Evolutionary conservation across 169 alveolate genomes (phyloP).

Genomic region (Plasmodium malariae): DNA sequence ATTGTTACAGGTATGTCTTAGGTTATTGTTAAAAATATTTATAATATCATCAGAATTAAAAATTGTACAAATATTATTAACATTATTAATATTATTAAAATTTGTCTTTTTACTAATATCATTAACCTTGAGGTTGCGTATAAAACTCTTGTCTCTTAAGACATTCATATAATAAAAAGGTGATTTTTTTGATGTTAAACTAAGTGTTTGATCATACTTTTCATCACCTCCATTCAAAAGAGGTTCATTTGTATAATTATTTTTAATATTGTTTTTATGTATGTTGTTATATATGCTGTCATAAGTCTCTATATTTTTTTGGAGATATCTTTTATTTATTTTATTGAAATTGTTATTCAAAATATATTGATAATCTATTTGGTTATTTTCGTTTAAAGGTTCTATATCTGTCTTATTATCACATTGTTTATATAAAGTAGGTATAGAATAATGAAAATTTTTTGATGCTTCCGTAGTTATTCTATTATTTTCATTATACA

Average conservation of each 20-base stretch:
- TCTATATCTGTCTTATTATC: not conserved
- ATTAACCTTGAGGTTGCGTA: not conserved
- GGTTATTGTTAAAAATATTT: slow-evolving; percentile 5
- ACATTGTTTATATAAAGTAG: not conserved
- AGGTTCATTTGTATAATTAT: not conserved
- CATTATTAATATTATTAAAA: slow-evolving; percentile 1
- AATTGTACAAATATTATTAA: not conserved
- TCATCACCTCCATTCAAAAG: not conserved
- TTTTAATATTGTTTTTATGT: not conserved
- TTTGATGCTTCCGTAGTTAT: not conserved
- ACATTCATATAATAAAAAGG: slow-evolving; percentile 1
- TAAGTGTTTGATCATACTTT: not conserved
- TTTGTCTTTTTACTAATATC: not conserved
- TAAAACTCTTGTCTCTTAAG: not conserved
- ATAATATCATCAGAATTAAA: not conserved
- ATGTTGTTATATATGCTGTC: slow-evolving; percentile 3
- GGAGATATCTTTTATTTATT: slow-evolving; percentile 4
- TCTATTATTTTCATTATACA: slow-evolving; percentile 8
- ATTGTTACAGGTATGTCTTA: not conserved
- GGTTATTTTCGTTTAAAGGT: not conserved
- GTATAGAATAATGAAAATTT: not conserved
- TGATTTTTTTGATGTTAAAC: not conserved
- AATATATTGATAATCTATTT: not conserved
- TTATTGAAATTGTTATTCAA: slow-evolving; percentile 7
- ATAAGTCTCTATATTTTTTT: slow-evolving; percentile 11